Base-by-base conservation (phyloP, 1,284 basidiomycete species). In the Apiotrichum gracile region DNA sequence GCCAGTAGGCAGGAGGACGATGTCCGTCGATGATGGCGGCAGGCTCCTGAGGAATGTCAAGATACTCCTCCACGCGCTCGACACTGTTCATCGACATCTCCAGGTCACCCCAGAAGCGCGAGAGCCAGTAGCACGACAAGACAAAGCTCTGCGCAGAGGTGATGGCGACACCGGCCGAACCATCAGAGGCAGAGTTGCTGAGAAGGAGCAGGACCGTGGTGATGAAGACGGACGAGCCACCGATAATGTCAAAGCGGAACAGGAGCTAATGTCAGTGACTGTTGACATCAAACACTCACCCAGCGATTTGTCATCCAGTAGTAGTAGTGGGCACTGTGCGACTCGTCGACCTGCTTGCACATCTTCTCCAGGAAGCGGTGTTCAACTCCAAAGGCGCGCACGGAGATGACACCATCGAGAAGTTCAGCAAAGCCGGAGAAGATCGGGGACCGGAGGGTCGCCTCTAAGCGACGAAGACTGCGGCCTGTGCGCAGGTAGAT, bases 351-450 rank as follows among this genome's bases (percentile, higher is more conserved):
- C 73, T 86, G 79, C 49, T 76, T 66, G 67, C 86, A 86, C 31
- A 91, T 76, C 26, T 61, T 66, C 51, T 86, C 80, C 62, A 91
- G 79, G 77, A 94, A 92, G n/a, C 82, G 78, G 37, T 77, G 76
- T 64, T 93, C 90, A 2, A 84, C 87, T 10, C 86, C 86, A 74
- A 92, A 96, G 0, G 91, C 92, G 45, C 91, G 83, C 35, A 94
- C 88, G n/a, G 87, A 85, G 41, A 88, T 77, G 46, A 91, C 85
- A 21, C 88, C 88, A 48, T 78, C 80, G 35, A 91, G 77, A 14
- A 90, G 77, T 67, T 92, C 88, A 57, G 81, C 82, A 65, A 91
- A 90, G 49, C 86, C 85, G 3, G 85, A 72, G 60, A 68, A 76
- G 50, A 76, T 74, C 4, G 74, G 74, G 14, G 70, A 72, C 55